A percentile compares a stretch with the other conserved stretches of the same genome.
phyloP scores from a whole-genome alignment of 345 rosid species.

The Turnera subulata region DNA sequence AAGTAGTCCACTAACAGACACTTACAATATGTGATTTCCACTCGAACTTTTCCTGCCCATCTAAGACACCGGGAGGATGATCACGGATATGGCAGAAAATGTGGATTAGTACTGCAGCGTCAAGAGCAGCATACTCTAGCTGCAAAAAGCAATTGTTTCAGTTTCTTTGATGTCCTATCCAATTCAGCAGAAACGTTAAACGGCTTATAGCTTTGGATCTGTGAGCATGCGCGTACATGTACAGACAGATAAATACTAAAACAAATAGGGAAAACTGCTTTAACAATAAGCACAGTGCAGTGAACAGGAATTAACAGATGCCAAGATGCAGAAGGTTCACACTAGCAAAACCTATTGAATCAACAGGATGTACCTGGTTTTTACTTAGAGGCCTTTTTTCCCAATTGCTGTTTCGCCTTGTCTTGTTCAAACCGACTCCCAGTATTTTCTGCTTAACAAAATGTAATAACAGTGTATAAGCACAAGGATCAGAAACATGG shows the following conservation, averaged over 20 bases:
- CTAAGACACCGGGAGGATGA: slow-evolving; percentile 36
- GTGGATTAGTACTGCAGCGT: slow-evolving; percentile 84
- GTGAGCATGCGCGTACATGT: too few species aligned
- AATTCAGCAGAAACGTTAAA: background rate
- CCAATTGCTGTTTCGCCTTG: slow-evolving; percentile 87
- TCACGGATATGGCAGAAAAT: slow-evolving; percentile 50
- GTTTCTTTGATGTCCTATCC: background rate
- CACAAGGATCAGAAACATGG: background rate
- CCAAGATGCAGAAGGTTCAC: background rate
- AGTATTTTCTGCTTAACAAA: slow-evolving; percentile 55
- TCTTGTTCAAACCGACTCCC: slow-evolving; percentile 88
- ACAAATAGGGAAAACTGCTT: background rate
- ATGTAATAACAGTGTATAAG: background rate
- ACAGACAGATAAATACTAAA: too few species aligned
- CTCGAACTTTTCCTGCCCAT: slow-evolving; percentile 38
- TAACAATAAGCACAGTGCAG: too few species aligned
- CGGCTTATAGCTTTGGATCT: too few species aligned
- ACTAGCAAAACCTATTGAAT: background rate
- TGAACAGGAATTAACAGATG: too few species aligned
- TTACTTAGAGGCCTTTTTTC: slow-evolving; percentile 72
- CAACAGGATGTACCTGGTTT: slow-evolving; percentile 54
- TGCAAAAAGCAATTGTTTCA: slow-evolving; percentile 28
- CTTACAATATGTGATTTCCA: slow-evolving; percentile 55
- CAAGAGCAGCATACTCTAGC: slow-evolving; percentile 93
- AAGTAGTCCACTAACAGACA: background rate